These are phyloP conservation scores for Tetracladium setigerum DNA, from an alignment of 495 filamentous ascomycete species.

Conservation along the genomic window DNA sequence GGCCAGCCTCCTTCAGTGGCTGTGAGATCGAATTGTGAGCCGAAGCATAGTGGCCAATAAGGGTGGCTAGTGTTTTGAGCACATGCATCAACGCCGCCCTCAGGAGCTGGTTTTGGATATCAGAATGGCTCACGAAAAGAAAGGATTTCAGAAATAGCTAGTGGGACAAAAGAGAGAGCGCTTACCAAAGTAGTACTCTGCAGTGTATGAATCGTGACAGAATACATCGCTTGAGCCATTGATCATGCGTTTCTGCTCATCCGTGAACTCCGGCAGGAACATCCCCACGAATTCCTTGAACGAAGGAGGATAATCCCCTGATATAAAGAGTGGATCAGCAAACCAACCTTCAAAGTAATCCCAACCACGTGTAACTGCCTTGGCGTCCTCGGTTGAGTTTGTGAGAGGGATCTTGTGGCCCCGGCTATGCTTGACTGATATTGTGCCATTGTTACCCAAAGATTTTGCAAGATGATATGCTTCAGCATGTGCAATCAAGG, in stretches of 20 bases:
- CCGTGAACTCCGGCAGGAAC: slow-evolving; percentile 25
- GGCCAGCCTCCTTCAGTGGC: slow-evolving; percentile 23
- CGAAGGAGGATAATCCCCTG: slow-evolving; percentile 33
- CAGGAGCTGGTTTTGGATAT: too few species aligned
- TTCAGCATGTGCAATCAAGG: slow-evolving; percentile 26
- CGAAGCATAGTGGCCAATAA: slow-evolving; percentile 30
- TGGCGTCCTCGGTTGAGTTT: slow-evolving; percentile 16
- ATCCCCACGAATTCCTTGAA: slow-evolving; percentile 30
- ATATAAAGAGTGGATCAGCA: slow-evolving; percentile 15
- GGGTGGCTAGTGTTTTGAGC: slow-evolving; percentile 27
- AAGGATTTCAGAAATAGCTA: not conserved
- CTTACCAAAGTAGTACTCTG: slow-evolving; percentile 21
- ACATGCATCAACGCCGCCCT: slow-evolving; percentile 27
- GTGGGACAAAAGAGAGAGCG: not conserved
- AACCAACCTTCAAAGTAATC: slow-evolving; percentile 19
- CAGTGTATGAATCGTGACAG: slow-evolving; percentile 30
- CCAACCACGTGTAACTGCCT: slow-evolving; percentile 13
- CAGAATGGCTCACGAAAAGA: too few species aligned
- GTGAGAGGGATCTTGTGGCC: slow-evolving; percentile 29
- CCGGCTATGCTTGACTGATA: slow-evolving; percentile 31
- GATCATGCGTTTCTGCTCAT: slow-evolving; percentile 29
- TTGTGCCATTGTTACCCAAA: slow-evolving; percentile 23
- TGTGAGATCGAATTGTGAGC: slow-evolving; percentile 14
- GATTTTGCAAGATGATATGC: slow-evolving; percentile 30
- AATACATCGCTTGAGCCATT: slow-evolving; percentile 36